phyloP scores from a whole-genome alignment of 108 stramenopile species.

The Conticribra weissflogii region DNA sequence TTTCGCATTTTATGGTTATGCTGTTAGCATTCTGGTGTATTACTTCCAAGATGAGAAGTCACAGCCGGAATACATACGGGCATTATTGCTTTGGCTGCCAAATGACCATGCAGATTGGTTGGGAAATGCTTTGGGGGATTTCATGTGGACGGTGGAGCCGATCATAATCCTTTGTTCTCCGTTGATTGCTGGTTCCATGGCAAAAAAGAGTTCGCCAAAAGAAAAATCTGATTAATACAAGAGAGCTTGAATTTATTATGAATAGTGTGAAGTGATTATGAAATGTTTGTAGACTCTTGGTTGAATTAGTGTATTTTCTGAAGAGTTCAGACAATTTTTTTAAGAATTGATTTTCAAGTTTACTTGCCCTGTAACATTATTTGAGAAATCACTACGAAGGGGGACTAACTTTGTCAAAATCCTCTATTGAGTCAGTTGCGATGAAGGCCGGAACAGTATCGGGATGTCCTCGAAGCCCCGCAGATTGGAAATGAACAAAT shows the following conservation, averaged over 20 bases:
- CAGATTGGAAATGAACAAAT: too few species aligned
- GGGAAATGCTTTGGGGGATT: slow-evolving; percentile 88
- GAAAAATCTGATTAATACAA: slow-evolving; percentile 26
- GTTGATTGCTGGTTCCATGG: slow-evolving; percentile 25
- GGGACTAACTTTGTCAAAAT: too few species aligned
- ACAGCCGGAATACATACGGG: slow-evolving; percentile 56
- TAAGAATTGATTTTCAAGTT: too few species aligned
- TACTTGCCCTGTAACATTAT: too few species aligned
- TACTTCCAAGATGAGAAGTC: slow-evolving; percentile 66
- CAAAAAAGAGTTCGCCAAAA: slow-evolving; percentile 9
- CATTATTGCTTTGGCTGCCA: slow-evolving; percentile 55
- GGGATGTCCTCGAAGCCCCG: neutral
- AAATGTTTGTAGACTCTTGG: neutral
- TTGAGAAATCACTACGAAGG: too few species aligned
- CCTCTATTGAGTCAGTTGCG: too few species aligned
- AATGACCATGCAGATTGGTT: slow-evolving; percentile 83
- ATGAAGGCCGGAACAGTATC: neutral
- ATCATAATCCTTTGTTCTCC: slow-evolving; percentile 70
- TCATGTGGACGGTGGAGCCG: slow-evolving; percentile 91
- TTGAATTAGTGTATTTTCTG: neutral
- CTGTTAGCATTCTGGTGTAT: slow-evolving; percentile 62
- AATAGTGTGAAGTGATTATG: too few species aligned
- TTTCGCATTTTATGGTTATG: slow-evolving; percentile 85
- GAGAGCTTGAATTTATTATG: neutral
- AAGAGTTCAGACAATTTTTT: too few species aligned